phyloP scores from a whole-genome alignment of 495 filamentous ascomycete genomes.

The Hypoxylon intermedium region DNA sequence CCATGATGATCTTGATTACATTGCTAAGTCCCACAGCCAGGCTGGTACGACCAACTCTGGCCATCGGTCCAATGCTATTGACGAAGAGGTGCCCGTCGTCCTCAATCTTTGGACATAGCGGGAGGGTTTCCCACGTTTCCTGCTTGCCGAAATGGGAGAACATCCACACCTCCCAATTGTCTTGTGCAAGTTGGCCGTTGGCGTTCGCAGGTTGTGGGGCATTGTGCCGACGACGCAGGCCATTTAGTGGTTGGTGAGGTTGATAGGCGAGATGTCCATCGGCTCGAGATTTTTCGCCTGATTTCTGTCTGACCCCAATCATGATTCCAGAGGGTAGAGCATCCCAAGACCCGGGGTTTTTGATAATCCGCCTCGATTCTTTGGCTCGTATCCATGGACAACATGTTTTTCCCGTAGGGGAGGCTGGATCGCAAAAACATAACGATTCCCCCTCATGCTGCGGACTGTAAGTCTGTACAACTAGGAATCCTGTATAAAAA shows the following conservation, averaged over 20 bases:
- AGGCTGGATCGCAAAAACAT: slow-evolving; percentile 47
- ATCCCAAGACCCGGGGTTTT: slow-evolving; percentile 60
- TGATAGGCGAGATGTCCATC: slow-evolving; percentile 9
- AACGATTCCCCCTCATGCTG: slow-evolving; percentile 51
- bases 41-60: slow-evolving; percentile 61
- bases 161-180: slow-evolving; percentile 72
- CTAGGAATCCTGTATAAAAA: slow-evolving; percentile 58
- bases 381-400: slow-evolving; percentile 52
- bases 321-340: slow-evolving; percentile 55
- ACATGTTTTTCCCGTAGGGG: slow-evolving; percentile 44
- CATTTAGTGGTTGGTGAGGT: slow-evolving; percentile 14
- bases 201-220: slow-evolving; percentile 1
- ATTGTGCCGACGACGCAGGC: slow-evolving; percentile 40
- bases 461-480: slow-evolving; percentile 64
- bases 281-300: slow-evolving; percentile 10
- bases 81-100: slow-evolving; percentile 62
- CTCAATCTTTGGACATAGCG: slow-evolving; percentile 43
- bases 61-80: slow-evolving; percentile 64
- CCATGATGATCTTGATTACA: slow-evolving; percentile 67
- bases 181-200: slow-evolving; percentile 34
- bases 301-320: slow-evolving; percentile 52
- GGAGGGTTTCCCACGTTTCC: slow-evolving; percentile 47
- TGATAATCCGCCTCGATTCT: slow-evolving; percentile 46
- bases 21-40: slow-evolving; percentile 73
- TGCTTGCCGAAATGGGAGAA: slow-evolving; percentile 55